phyloP scores from a whole-genome alignment of 2,329 filamentous ascomycete genomes.

The Aureobasidium musti region DNA sequence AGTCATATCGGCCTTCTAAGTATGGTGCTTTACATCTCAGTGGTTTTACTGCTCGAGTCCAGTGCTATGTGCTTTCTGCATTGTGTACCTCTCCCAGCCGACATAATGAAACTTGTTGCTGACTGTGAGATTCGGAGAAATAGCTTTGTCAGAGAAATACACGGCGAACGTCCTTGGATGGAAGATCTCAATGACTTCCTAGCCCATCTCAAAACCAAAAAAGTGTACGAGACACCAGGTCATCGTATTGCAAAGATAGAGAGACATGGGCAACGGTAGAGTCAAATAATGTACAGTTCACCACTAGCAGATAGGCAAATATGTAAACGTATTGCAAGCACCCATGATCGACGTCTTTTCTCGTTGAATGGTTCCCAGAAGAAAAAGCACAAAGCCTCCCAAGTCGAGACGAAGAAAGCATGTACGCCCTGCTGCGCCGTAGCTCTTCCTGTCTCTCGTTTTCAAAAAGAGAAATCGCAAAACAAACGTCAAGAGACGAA shows the following conservation, averaged over 20 bases:
- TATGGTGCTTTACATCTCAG: too few relatives aligned
- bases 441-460: background rate
- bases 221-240: background rate
- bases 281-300: slow-evolving; percentile 7
- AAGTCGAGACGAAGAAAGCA: background rate
- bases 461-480: background rate
- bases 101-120: too few relatives aligned
- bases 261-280: background rate
- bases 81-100: too few relatives aligned
- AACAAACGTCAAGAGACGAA: background rate
- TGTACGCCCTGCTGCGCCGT: slow-evolving; percentile 4
- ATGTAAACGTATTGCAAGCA: background rate
- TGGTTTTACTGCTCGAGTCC: too few relatives aligned
- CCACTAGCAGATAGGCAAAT: background rate
- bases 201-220: background rate
- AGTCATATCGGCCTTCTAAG: too few relatives aligned
- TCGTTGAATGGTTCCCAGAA: background rate
- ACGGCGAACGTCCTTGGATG: too few relatives aligned
- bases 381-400: background rate
- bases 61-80: too few relatives aligned
- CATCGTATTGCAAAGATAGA: background rate
- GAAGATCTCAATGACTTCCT: background rate
- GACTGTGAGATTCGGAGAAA: too few relatives aligned
- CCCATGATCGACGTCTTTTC: background rate
- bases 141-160: too few relatives aligned